These are phyloP conservation scores for Sideroxylon spinosum DNA, from an alignment of 179 eudicot species.

Conservation along the genomic window DNA sequence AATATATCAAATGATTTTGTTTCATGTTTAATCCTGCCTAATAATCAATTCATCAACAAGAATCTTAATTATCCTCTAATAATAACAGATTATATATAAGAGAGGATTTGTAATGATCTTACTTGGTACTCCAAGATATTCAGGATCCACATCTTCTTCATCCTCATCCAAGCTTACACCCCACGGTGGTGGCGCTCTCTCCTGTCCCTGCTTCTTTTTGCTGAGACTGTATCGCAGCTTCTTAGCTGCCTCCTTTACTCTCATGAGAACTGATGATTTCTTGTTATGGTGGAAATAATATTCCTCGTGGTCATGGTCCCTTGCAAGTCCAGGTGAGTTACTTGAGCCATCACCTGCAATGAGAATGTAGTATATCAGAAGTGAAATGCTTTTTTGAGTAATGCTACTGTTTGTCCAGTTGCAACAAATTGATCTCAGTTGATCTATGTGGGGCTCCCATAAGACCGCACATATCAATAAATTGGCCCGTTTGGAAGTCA, in stretches of 20 bases:
- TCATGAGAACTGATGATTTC: slow-evolving; percentile 60
- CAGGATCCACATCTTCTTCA: slow-evolving; percentile 44
- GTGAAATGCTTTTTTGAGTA: neutral
- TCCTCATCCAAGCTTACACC: slow-evolving; percentile 48
- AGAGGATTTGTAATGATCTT: slow-evolving; percentile 29
- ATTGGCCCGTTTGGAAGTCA: no score
- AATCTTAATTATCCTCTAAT: neutral
- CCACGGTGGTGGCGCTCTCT: slow-evolving; percentile 42
- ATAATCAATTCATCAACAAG: neutral
- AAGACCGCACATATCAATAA: no score
- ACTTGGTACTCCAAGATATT: slow-evolving; percentile 61
- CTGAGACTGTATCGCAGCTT: slow-evolving; percentile 48
- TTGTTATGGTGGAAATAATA: slow-evolving; percentile 30
- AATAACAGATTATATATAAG: neutral
- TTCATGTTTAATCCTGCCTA: no score
- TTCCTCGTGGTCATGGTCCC: slow-evolving; percentile 51
- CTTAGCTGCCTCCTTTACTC: slow-evolving; percentile 73
- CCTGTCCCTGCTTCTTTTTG: slow-evolving; percentile 32
- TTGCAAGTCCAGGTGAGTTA: slow-evolving; percentile 29
- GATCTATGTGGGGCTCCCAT: no score
- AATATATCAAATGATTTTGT: no score
- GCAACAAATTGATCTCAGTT: neutral
- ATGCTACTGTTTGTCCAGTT: neutral
- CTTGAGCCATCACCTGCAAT: slow-evolving; percentile 28
- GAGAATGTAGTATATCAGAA: neutral